Evolutionary conservation across 140 eudicot species (phyloP), one percentile per base, ranked within the genome.

Genomic region (Flaveria floridana): DNA sequence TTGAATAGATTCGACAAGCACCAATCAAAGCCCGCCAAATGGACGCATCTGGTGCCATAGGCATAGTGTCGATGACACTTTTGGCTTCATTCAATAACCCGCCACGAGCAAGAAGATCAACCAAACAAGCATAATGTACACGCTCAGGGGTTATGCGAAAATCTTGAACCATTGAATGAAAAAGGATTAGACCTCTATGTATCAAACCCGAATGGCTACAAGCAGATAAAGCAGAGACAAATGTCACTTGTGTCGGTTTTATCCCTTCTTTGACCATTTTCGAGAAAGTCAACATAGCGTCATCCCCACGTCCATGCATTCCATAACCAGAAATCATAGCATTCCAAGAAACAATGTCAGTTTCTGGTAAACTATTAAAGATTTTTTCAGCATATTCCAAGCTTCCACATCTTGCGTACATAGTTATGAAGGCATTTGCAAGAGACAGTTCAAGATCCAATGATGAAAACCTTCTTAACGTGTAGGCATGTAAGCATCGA

Each of bases 141-240:
- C 68, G 76, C 71, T 73, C 80, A 16, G 88, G 88, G 19, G 71
- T 70, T 63, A 85, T 42, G 16, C 56, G 26, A 76, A 67, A 83
- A 56, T 79, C 82, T 66, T 65, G 80, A 78, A 76, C 72, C 94
- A 88, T 88, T 6, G 85, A 83, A 15, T 71, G 18, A 72, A 81
- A 88, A 13, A 83, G 80, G 55, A 44, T 71, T 75, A 85, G 72
- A 8, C 94, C 94, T 74, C 76, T 48, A n/a, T 70, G 74, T n/a
- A 88, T 78, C 80, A 81, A 68, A 50, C 90, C 94, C 14, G 87
- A 88, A 79, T 88, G 94, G 71, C 88, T 88, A 25, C 94, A 88
- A 55, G 90, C 94, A 46, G 90, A 81, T 66, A 88, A 79, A 64
- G 82, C 84, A 21, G 88, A 85, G 0, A 88, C 71, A 64, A 83